These are phyloP conservation scores for Rhododendron henanense DNA, from an alignment of 148 eudicot genomes.

Conservation along the genomic window DNA sequence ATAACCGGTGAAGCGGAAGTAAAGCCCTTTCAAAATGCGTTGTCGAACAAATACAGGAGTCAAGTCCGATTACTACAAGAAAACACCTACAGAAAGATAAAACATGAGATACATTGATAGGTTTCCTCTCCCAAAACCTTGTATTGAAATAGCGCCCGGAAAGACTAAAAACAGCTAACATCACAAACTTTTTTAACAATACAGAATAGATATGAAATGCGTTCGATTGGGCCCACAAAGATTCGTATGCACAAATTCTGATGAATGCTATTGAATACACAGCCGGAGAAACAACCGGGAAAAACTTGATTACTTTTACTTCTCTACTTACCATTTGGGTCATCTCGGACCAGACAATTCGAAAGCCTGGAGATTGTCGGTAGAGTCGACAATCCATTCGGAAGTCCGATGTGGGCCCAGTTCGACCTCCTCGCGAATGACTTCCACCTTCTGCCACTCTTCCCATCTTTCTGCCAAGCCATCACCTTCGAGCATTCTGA, in stretches of 20 bases:
- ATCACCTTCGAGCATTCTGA: constrained; percentile 56
- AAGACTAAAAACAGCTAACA: neutral
- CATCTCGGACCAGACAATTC: constrained; percentile 42
- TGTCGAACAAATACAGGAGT: neutral
- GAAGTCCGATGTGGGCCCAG: constrained; percentile 28
- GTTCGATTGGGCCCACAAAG: neutral
- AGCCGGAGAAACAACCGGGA: neutral
- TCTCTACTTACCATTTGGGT: constrained; percentile 1
- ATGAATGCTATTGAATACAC: constrained; percentile 7
- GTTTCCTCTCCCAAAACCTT: neutral
- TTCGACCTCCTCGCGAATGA: constrained; percentile 37
- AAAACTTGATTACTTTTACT: neutral
- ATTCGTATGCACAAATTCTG: constrained; percentile 9
- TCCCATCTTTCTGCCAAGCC: constrained; percentile 57
- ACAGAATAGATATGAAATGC: neutral
- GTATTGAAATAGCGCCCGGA: neutral
- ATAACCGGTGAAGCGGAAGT: neutral
- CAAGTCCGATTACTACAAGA: neutral
- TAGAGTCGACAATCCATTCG: constrained; percentile 39
- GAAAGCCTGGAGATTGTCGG: constrained; percentile 36
- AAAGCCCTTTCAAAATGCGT: neutral
- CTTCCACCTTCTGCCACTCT: constrained; percentile 52
- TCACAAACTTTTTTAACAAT: neutral
- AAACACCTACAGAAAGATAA: neutral
- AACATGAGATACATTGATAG: neutral